Percentiles rank a stretch among this genome's conserved stretches.
Conservation (phyloP, 106 monocot species). For the Chionographis japonica region DNA sequence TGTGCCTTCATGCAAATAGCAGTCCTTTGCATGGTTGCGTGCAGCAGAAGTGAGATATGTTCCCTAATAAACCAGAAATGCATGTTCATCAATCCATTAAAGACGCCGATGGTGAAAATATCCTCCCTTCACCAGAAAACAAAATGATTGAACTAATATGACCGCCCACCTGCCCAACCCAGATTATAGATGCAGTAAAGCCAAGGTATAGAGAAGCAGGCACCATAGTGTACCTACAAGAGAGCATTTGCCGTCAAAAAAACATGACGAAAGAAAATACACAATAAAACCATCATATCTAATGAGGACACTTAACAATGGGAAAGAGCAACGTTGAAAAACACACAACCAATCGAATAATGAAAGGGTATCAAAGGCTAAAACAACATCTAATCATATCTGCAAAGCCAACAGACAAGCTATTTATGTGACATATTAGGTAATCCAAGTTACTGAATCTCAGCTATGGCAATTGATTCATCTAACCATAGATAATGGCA, state of each 20-base stretch:
- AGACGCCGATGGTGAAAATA: not conserved
- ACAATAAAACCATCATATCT: not conserved
- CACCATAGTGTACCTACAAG: slow-evolving; percentile 92
- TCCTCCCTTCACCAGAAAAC: too few species aligned
- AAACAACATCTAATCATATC: too few species aligned
- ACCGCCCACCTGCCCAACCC: slow-evolving; percentile 83
- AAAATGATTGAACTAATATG: not conserved
- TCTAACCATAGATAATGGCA: too few species aligned
- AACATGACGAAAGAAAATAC: not conserved
- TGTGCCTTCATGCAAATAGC: slow-evolving; percentile 68
- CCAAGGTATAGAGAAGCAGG: slow-evolving; percentile 95
- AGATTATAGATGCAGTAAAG: slow-evolving; percentile 86
- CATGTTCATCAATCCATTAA: not conserved
- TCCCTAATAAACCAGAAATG: slow-evolving; percentile 39
- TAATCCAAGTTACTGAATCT: too few species aligned
- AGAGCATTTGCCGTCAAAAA: not conserved
- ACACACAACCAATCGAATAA: too few species aligned
- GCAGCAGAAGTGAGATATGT: slow-evolving; percentile 87
- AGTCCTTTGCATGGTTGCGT: slow-evolving; percentile 75
- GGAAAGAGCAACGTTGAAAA: too few species aligned
- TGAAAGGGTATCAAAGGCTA: too few species aligned
- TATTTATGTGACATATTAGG: too few species aligned
- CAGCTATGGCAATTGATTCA: too few species aligned
- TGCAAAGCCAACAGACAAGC: too few species aligned
- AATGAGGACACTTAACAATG: too few species aligned